A percentile compares a stretch with the other conserved stretches of the same genome.
Conservation (phyloP, 257 asterid species). For the Solanum sejunctum region DNA sequence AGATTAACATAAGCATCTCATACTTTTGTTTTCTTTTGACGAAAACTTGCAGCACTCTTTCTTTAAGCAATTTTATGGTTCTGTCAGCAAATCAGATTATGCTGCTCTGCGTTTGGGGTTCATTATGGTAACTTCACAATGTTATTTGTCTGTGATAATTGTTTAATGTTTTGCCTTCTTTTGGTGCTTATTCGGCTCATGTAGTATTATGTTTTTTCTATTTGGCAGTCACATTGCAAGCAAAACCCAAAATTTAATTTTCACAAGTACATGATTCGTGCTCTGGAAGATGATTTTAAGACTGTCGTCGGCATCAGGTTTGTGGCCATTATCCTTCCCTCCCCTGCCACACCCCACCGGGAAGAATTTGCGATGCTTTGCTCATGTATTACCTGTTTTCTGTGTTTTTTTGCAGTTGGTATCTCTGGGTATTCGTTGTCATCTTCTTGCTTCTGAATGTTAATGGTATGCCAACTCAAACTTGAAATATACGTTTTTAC, state of each 20-base stretch:
- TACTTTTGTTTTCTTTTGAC: background rate
- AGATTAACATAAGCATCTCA: background rate
- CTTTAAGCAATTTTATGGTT: conserved; percentile 80
- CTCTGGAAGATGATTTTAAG: conserved; percentile 91
- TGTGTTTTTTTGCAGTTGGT: conserved; percentile 65
- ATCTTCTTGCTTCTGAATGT: conserved; percentile 73
- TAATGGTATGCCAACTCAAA: conserved; percentile 45
- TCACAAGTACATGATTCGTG: conserved; percentile 96
- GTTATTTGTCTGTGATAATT: background rate
- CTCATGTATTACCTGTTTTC: background rate
- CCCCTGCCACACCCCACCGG: background rate
- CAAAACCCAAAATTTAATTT: conserved; percentile 87
- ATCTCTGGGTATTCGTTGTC: conserved; percentile 85
- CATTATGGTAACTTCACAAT: conserved; percentile 44
- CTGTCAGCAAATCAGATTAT: conserved; percentile 88
- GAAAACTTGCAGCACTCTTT: conserved; percentile 65
- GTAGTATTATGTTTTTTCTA: conserved; percentile 4
- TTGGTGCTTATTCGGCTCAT: background rate
- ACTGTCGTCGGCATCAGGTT: conserved; percentile 90
- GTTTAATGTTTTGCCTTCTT: background rate
- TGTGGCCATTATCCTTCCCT: background rate
- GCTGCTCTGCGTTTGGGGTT: conserved; percentile 80
- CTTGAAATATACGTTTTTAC: background rate
- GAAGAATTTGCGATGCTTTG: background rate
- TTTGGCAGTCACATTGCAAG: conserved; percentile 70